phyloP scores from a whole-genome alignment of 768 basidiomycete species.

The Hygrocybe punicea region DNA sequence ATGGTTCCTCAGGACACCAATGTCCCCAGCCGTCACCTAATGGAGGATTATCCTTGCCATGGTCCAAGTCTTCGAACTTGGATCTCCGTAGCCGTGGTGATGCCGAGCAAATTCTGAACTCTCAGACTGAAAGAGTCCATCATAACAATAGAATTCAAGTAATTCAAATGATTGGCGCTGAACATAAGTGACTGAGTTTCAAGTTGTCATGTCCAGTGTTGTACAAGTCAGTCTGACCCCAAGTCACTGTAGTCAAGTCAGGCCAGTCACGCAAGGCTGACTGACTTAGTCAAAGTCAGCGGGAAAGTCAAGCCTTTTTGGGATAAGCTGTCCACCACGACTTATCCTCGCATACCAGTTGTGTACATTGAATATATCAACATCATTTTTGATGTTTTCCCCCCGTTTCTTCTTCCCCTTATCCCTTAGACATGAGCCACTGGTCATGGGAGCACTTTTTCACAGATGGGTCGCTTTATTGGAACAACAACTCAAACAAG shows the following conservation, averaged over 20 bases:
- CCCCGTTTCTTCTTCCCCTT: not conserved
- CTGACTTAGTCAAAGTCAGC: not conserved
- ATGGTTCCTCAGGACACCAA: too few relatives aligned
- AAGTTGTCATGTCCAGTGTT: constrained; percentile 8
- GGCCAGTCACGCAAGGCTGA: not conserved
- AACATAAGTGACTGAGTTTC: too few relatives aligned
- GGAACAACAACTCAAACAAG: too few relatives aligned
- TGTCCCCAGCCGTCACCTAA: too few relatives aligned
- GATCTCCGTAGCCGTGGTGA: too few relatives aligned
- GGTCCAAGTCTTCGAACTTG: too few relatives aligned
- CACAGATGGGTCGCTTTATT: too few relatives aligned
- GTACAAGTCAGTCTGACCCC: not conserved
- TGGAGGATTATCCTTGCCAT: too few relatives aligned
- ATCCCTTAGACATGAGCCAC: not conserved
- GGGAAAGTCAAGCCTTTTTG: not conserved
- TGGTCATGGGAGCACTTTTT: not conserved
- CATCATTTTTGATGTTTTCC: not conserved
- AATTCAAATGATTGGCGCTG: too few relatives aligned
- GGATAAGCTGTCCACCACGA: not conserved
- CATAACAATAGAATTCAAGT: too few relatives aligned
- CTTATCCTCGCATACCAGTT: not conserved
- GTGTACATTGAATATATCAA: not conserved
- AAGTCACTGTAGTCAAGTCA: not conserved
- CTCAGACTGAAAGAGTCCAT: too few relatives aligned
- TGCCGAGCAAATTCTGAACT: too few relatives aligned